phyloP scores from a whole-genome alignment of 768 basidiomycete genomes.

The Lactarius vividus region DNA sequence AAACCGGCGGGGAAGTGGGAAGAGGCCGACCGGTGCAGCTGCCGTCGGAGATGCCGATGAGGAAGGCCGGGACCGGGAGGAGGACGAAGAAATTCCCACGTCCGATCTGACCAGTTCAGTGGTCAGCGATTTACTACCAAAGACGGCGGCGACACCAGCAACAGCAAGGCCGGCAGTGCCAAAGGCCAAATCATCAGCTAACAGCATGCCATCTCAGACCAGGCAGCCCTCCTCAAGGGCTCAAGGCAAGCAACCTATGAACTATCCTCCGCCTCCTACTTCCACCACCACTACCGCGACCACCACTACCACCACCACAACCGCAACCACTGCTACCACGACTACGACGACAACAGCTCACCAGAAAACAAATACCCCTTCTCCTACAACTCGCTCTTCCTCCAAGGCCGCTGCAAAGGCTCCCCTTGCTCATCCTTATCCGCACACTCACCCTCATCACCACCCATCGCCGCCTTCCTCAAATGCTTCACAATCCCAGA shows the following conservation, averaged over 20 bases:
- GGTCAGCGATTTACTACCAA: constrained; percentile 21
- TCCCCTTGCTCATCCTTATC: constrained; percentile 52
- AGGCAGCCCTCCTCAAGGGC: constrained; percentile 60
- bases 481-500: constrained; percentile 39
- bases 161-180: not conserved
- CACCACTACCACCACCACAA: constrained; percentile 29
- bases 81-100: constrained; percentile 21
- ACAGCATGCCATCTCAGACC: constrained; percentile 29
- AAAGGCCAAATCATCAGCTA: constrained; percentile 20
- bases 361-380: constrained; percentile 31
- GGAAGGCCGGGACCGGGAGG: constrained; percentile 1
- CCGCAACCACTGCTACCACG: constrained; percentile 4
- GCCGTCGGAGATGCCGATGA: not conserved
- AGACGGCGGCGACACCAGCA: constrained; percentile 19
- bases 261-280: constrained; percentile 45
- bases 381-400: constrained; percentile 34
- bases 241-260: constrained; percentile 91
- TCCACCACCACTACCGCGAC: constrained; percentile 36
- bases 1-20: not conserved
- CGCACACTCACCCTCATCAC: constrained; percentile 52
- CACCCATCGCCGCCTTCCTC: constrained; percentile 52
- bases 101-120: constrained; percentile 18
- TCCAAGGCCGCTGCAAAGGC: constrained; percentile 50
- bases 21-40: not conserved
- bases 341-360: constrained; percentile 1